A percentile compares a stretch with the other conserved stretches of the same genome.
Evolutionary conservation across 2,329 filamentous ascomycete genomes (phyloP).

Genomic region (Xylariales sp.): DNA sequence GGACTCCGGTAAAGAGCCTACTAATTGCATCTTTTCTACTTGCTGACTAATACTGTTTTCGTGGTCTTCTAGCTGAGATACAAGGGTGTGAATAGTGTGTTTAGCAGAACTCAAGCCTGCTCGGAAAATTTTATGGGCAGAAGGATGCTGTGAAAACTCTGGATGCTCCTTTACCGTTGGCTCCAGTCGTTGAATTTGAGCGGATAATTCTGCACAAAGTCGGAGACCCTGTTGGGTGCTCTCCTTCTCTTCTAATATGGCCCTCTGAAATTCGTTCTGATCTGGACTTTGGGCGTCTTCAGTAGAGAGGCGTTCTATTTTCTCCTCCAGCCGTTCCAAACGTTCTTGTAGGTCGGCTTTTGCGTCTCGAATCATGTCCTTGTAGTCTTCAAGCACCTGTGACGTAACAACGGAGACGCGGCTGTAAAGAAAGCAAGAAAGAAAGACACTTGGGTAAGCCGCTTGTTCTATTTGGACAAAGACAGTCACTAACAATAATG

Average conservation of each 20-base stretch:
- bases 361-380: slow-evolving; percentile 8
- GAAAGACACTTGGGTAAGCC: too few species aligned
- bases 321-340: slow-evolving; percentile 6
- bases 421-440: too few species aligned
- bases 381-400: slow-evolving; percentile 8
- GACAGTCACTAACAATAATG: too few species aligned
- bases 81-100: slow-evolving; percentile 5
- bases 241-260: slow-evolving; percentile 8
- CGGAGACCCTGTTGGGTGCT: slow-evolving; percentile 9
- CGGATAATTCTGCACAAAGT: slow-evolving; percentile 8
- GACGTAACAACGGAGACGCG: slow-evolving; percentile 2
- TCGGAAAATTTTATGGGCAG: slow-evolving; percentile 5
- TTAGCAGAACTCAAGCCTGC: slow-evolving; percentile 2
- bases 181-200: slow-evolving; percentile 6
- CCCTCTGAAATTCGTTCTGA: slow-evolving; percentile 2
- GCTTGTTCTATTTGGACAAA: too few species aligned
- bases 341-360: slow-evolving; percentile 5
- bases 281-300: not conserved
- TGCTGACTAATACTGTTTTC: slow-evolving; percentile 4
- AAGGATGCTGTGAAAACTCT: slow-evolving; percentile 5
- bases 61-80: slow-evolving; percentile 7
- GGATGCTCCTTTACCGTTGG: slow-evolving; percentile 6
- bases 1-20: slow-evolving; percentile 1
- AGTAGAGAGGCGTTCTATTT: slow-evolving; percentile 5
- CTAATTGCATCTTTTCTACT: slow-evolving; percentile 2